A percentile compares a stretch with the other conserved stretches of the same genome.
phyloP scores from a whole-genome alignment of 192 early-diverging fungal species.

The Podila verticillata region DNA sequence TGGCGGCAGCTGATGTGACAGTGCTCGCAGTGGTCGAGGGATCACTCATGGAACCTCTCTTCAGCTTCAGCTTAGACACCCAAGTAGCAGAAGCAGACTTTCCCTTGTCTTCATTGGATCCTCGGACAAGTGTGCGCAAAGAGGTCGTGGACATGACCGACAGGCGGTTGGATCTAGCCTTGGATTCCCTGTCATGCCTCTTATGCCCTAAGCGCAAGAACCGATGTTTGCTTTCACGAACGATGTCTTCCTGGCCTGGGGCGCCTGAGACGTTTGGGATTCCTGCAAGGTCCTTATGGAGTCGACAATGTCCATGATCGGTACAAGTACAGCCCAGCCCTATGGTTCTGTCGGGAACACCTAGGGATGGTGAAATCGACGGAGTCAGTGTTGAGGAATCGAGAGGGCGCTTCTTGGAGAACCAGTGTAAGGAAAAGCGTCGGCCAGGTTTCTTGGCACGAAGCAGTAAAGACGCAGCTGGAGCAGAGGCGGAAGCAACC shows the following conservation, averaged over 20 bases:
- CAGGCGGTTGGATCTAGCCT: not conserved
- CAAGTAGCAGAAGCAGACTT: not conserved
- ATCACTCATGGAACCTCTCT: not conserved
- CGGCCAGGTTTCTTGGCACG: not conserved
- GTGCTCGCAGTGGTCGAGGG: no score
- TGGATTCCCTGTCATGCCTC: not conserved
- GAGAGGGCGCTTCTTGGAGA: not conserved
- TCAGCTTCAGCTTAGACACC: not conserved
- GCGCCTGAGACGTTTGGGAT: not conserved
- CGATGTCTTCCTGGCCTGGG: not conserved
- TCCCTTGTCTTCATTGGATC: not conserved
- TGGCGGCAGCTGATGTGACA: not conserved
- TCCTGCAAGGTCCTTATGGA: constrained; percentile 5
- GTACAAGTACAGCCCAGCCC: not conserved
- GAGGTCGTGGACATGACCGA: not conserved
- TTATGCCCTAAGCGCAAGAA: not conserved
- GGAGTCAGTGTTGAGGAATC: not conserved
- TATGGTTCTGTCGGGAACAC: no score
- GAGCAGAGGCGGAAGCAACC: not conserved
- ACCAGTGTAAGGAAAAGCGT: not conserved
- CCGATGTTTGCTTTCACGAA: not conserved
- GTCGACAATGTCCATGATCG: not conserved
- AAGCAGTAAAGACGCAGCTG: not conserved
- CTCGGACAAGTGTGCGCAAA: not conserved
- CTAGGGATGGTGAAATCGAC: no score